phyloP scores from a whole-genome alignment of 2,329 filamentous ascomycete genomes.

The Tothia fuscella region DNA sequence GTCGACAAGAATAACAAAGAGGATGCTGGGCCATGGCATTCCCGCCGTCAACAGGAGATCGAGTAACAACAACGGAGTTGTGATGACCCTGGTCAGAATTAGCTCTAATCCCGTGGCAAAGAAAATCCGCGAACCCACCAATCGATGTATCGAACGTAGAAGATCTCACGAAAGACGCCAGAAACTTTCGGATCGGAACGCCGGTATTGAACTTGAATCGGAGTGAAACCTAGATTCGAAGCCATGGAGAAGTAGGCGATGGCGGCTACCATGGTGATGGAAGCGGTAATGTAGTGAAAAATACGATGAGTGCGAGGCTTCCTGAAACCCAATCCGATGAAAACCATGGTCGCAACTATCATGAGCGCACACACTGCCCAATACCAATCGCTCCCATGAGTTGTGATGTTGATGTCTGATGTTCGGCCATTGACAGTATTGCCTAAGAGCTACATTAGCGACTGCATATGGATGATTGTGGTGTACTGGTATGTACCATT shows the following conservation, averaged over 20 bases:
- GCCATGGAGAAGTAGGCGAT: conserved; percentile 58
- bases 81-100: too few species aligned
- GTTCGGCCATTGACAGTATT: conserved; percentile 33
- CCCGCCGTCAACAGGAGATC: conserved; percentile 53
- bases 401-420: conserved; percentile 46
- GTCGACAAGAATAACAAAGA: conserved; percentile 51
- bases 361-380: conserved; percentile 51
- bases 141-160: conserved; percentile 55
- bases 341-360: conserved; percentile 40
- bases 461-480: neutral
- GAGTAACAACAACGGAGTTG: conserved; percentile 50
- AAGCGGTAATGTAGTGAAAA: conserved; percentile 53
- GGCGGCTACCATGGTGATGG: conserved; percentile 45
- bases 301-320: conserved; percentile 45
- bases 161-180: conserved; percentile 48
- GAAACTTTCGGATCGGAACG: conserved; percentile 32
- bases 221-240: conserved; percentile 51
- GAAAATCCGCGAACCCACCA: conserved; percentile 36
- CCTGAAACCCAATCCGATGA: conserved; percentile 40
- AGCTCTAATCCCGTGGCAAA: neutral
- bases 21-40: conserved; percentile 51
- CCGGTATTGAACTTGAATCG: conserved; percentile 50
- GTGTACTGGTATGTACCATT: neutral
- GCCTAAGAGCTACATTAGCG: conserved; percentile 15
- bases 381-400: conserved; percentile 49